Evolutionary conservation across 129 eudicot species (phyloP), one percentile per base, ranked within the genome.

Genomic region (Artemisia argyi): DNA sequence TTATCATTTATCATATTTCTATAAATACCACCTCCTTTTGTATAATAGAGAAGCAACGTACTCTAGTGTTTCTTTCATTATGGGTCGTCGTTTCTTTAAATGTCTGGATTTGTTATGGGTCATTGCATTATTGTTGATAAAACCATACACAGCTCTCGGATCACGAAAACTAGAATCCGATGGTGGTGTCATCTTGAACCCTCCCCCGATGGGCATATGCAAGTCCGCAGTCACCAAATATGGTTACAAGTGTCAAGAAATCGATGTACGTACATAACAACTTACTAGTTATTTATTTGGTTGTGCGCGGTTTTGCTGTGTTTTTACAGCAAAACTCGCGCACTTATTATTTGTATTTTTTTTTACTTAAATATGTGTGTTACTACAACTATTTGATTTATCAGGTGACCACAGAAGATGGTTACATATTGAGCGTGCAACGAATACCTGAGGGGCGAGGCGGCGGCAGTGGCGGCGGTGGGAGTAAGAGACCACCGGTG

Each of bases 361-460:
- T 39, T 1, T 7, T 35, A 35, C 46, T 39, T 39, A 11, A 39
- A 39, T 11, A n/a, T n/a, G n/a, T n/a, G n/a, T n/a, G n/a, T n/a
- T n/a, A n/a, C 11, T 1, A n/a, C 65, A 50, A 19, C 9, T 18
- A 15, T 56, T 44, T 69, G 24, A 15, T 18, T 42, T 73, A n/a
- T 75, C 80, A 92, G 98, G 95, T 93, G 73, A 76, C 58, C 28
- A 93, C 98, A 7, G 88, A 79, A 71, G 98, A 93, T 71, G 98
- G 98, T 2, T 93, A 85, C 53, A 85, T 93, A 65, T 66, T 93
- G 49, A 93, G 90, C 61, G 65, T 93, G 73, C 95, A 85, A 61
- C 81, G 95, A 71, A 89, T 93, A 76, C 92, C 95, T 0, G 71
- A 16, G 54, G 92, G 96, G 19, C 78, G 79, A 55, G 79, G 82